Evolutionary conservation across 2,329 filamentous ascomycete species (phyloP), one percentile per base, ranked within the genome.

Genomic region (Penicillium sp.): DNA sequence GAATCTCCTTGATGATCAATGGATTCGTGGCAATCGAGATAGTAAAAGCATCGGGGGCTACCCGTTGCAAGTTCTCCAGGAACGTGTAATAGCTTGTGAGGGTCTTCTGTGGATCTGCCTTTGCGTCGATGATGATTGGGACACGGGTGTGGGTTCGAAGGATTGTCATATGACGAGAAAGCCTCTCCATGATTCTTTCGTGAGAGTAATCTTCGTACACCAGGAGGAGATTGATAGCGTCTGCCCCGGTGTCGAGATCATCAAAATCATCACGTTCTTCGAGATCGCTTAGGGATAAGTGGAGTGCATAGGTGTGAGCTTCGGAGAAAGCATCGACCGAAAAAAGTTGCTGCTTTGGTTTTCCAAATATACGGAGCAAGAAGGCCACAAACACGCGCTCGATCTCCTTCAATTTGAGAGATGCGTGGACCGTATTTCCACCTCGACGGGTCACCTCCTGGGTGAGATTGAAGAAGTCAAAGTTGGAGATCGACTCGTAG

Each of bases 401-500:
- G 1, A 59, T 62, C 41, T 64, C 54, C 42, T 64, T 64, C 22
- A 64, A 50, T 39, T 63, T 58, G 38, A 61, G 41, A 16, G 50
- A 22, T 58, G 55, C 6, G 41, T 29, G 2, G 53, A 50, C 14
- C 45, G 8, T 31, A 36, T 44, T 22, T 29, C 29, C 52, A 13
- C 45, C 44, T 5, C 22, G 31, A 16, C 21, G 31, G 34, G 55
- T 38, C 16, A 44, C 32, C 4, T 31, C 41, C 36, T 58, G 55
- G 1, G 57, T 57, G n/a, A 51, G 41, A 21, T 60, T 60, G 40
- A 60, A 60, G 27, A 62, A 64, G 48, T 65, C 58, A 53, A 65
- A 62, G 34, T 63, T 67, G 14, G 64, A 62, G 41, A 61, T 66
- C 1, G 56, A 55, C 36, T 60, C 57, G 39, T 61, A 66, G 13